Evolutionary conservation across 108 stramenopile species (phyloP), one percentile per base, ranked within the genome.

Genomic region (Cylindrotheca closterium): DNA sequence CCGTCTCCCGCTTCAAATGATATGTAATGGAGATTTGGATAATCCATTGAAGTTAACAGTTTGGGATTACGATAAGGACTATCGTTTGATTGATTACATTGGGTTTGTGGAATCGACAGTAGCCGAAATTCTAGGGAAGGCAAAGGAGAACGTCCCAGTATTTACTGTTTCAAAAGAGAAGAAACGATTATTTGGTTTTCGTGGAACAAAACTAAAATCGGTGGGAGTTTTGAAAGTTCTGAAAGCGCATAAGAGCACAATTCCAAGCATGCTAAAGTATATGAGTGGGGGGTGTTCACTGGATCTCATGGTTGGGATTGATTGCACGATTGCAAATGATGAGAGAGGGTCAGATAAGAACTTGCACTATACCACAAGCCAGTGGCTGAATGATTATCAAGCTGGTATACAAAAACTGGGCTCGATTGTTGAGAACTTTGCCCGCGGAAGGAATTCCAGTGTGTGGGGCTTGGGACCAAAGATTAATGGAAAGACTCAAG

Each of bases 401-500:
- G 81, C 82, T 26, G 87, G 91, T 18, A 91, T 96, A 21, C 51
- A 66, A 23, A 70, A 82, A 12, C 70, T 96, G 55, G 92, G 91
- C 18, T 60, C 47, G 27, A 84, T 88, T 23, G 37, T 89, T 31
- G 83, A 91, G 52, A 71, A 68, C 31, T 89, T 82, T 70, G 73
- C 70, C 47, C 48, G 67, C 0, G 81, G 77, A 47, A 77, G 85
- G 59, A 48, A 78, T 21, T 96, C 84, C 33, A 83, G 79, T 30
- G 73, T 96, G 15, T 96, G 78, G 77, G 96, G 97, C 0, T 96
- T 94, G 62, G 97, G 97, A 22, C 95, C 86, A 15, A 87, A 90
- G 57, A 75, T 88, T 23, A 67, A 75, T 28, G 88, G 79, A 31
- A 69, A 48, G 47, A 61, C 60, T 29, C 68, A 69, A n/a, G 73